phyloP scores from a whole-genome alignment of 805 yeast species.

The Kuraishia cidri region DNA sequence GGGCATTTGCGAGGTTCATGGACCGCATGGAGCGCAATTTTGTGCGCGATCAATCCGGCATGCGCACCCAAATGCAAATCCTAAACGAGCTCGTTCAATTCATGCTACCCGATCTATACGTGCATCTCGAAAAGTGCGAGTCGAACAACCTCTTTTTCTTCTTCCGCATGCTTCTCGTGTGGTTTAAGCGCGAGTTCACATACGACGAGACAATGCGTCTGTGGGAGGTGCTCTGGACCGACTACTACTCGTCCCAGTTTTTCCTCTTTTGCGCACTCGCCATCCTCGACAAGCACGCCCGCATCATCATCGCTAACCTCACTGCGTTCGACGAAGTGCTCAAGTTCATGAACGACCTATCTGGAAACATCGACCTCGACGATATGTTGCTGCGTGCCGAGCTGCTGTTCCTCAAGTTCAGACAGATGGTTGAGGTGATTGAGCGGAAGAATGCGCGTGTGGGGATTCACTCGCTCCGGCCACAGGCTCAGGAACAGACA shows the following conservation, averaged over 20 bases:
- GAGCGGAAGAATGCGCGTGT: constrained; percentile 35
- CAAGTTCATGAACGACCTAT: constrained; percentile 85
- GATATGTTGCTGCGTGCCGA: constrained; percentile 82
- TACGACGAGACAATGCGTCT: constrained; percentile 68
- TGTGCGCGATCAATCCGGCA: constrained; percentile 85
- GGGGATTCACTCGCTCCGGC: constrained; percentile 7
- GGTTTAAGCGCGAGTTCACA: constrained; percentile 88
- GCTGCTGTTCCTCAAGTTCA: constrained; percentile 69
- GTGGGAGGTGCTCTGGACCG: constrained; percentile 95
- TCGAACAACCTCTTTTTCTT: constrained; percentile 88
- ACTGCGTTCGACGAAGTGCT: constrained; percentile 83
- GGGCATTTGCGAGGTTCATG: constrained; percentile 87
- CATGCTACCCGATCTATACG: constrained; percentile 78
- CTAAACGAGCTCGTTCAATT: constrained; percentile 81
- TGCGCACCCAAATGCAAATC: constrained; percentile 79
- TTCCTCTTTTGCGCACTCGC: constrained; percentile 84
- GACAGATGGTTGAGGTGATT: constrained; percentile 69
- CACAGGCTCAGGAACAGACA: constrained; percentile 6
- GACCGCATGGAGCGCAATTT: constrained; percentile 93
- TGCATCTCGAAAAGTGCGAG: constrained; percentile 81
- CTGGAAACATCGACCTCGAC: constrained; percentile 64
- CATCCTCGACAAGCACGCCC: constrained; percentile 79
- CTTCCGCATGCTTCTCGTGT: constrained; percentile 88
- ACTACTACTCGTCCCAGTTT: constrained; percentile 77
- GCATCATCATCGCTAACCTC: constrained; percentile 66